These are phyloP conservation scores for Cladosporium sphaerospermum DNA, from an alignment of 2,329 filamentous ascomycete genomes.

Conservation along the genomic window DNA sequence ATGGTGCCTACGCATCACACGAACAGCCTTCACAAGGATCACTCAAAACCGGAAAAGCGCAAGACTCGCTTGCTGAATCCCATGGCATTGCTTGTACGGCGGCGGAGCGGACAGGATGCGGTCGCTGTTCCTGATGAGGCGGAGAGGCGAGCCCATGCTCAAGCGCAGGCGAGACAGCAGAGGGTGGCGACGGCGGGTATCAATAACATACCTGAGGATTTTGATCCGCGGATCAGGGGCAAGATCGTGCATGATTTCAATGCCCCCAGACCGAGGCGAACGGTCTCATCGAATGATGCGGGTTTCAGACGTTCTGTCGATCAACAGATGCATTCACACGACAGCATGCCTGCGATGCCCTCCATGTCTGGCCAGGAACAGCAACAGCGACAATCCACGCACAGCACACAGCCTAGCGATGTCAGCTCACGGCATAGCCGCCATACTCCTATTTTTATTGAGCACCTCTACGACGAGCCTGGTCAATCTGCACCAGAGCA, in stretches of 20 bases:
- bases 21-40: conserved; percentile 11
- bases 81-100: conserved; percentile 53
- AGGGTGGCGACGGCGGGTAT: conserved; percentile 48
- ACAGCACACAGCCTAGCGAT: conserved; percentile 2
- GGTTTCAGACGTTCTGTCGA: conserved; percentile 68
- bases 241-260: conserved; percentile 61
- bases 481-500: conserved; percentile 35
- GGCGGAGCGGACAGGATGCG: conserved; percentile 43
- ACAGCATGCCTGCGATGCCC: conserved; percentile 7
- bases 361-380: not conserved
- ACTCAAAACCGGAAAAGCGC: conserved; percentile 39
- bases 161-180: conserved; percentile 40
- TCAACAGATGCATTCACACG: conserved; percentile 77
- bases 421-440: conserved; percentile 25
- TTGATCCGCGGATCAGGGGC: conserved; percentile 57
- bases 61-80: conserved; percentile 48
- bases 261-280: conserved; percentile 47
- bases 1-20: conserved; percentile 30
- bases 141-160: conserved; percentile 27
- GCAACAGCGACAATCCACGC: conserved; percentile 1
- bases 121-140: conserved; percentile 13
- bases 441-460: conserved; percentile 55
- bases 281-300: conserved; percentile 16
- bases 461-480: conserved; percentile 53
- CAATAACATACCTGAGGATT: conserved; percentile 50